Conservation (phyloP, 495 filamentous ascomycete genomes). For the Amphirosellinia nigrospora region DNA sequence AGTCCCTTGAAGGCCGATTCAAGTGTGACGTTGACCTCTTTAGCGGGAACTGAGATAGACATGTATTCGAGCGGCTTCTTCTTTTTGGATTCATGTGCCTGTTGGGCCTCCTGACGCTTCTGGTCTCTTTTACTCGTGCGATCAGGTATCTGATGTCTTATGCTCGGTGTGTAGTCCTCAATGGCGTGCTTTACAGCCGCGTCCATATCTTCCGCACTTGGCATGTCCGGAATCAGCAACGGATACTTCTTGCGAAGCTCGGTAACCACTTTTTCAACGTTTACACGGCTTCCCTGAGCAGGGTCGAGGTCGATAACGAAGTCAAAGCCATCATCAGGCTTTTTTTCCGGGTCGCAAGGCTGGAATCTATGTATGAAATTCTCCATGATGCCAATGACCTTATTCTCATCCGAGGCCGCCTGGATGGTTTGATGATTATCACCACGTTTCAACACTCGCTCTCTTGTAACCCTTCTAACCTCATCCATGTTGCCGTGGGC, state of each 20-base stretch:
- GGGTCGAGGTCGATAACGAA: slow-evolving; percentile 85
- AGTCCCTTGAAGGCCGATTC: slow-evolving; percentile 68
- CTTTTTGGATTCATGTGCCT: slow-evolving; percentile 47
- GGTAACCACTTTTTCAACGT: slow-evolving; percentile 80
- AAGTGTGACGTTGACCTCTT: slow-evolving; percentile 65
- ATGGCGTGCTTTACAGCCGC: slow-evolving; percentile 77
- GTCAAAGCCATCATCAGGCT: slow-evolving; percentile 81
- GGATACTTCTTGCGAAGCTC: slow-evolving; percentile 76
- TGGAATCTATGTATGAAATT: slow-evolving; percentile 90
- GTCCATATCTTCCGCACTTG: slow-evolving; percentile 76
- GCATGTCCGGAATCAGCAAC: slow-evolving; percentile 72
- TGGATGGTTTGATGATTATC: slow-evolving; percentile 99
- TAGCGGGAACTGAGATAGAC: slow-evolving; percentile 65
- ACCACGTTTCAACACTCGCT: slow-evolving; percentile 81
- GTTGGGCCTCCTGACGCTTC: slow-evolving; percentile 46
- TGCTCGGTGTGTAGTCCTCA: slow-evolving; percentile 75
- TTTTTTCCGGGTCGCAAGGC: slow-evolving; percentile 63
- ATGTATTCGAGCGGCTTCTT: slow-evolving; percentile 79
- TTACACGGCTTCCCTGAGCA: slow-evolving; percentile 74
- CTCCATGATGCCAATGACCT: slow-evolving; percentile 91
- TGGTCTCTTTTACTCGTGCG: slow-evolving; percentile 46
- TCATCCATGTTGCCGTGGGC: slow-evolving; percentile 74
- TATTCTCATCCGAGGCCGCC: slow-evolving; percentile 66
- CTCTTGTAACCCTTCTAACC: slow-evolving; percentile 76
- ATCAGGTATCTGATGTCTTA: slow-evolving; percentile 73